Evolutionary conservation across 345 rosid genomes (phyloP), one percentile per base, ranked within the genome.

Genomic region (Mallotus nudiflorus): DNA sequence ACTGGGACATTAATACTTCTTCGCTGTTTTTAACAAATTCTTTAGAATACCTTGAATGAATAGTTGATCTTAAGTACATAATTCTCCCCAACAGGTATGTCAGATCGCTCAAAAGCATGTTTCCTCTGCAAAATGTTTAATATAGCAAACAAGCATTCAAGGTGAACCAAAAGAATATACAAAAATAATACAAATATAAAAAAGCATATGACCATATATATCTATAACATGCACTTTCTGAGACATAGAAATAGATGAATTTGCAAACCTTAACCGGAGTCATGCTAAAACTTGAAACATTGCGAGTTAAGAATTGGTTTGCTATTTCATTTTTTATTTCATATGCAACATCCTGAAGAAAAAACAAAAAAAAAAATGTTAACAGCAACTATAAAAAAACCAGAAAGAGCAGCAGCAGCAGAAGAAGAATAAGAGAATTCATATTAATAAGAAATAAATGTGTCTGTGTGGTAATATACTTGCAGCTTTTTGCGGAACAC

Each of bases 1-100:
- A 72, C 19, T 25, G 15, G 28, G 65, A 40, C 40, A 24, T 42
- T n/a, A 6, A 60, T 53, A 67, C 62, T 52, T 29, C 28, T 4
- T 51, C 20, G n/a, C 31, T 50, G 48, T 62, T 61, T 62, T 58
- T n/a, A 12, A 29, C 64, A 75, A 35, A 39, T 54, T 71, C 44
- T 40, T 14, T 12, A 50, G 33, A 48, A 16, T 85, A 95, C 99
- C 99, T 90, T 89, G 84, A 89, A 92, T 65, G 99, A 85, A 73
- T 95, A 95, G 77, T 82, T 92, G 76, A 95, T 87, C 82, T 95
- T 92, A 69, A 95, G 83, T 20, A 85, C 89, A 78, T 88, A 92
- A 76, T 85, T 91, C 81, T 95, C 96, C 35, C 97, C 97, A 33
- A 68, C 46, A 77, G 96, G 92, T 65, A 95, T 82, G 73, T 90